Percentiles rank a stretch among this genome's conserved stretches.
These are phyloP conservation scores for Ophiostoma himal-ulmi DNA, from an alignment of 2,329 filamentous ascomycete species.

Conservation along the genomic window DNA sequence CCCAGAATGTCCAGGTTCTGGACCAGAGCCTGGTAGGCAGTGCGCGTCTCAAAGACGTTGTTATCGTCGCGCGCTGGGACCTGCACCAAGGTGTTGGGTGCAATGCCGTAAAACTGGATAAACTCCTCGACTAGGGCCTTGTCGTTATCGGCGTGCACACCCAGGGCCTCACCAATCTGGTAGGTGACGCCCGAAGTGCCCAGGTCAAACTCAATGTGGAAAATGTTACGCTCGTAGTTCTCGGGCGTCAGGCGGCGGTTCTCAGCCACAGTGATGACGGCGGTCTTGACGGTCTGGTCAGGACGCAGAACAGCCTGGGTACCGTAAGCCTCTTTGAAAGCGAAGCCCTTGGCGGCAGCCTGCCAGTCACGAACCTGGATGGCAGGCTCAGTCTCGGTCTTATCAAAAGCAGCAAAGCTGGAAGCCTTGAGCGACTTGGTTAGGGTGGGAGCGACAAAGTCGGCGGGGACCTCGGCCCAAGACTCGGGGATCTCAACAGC, in stretches of 20 bases:
- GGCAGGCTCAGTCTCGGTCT: slow-evolving; percentile 64
- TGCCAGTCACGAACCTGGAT: slow-evolving; percentile 69
- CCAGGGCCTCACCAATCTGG: slow-evolving; percentile 93
- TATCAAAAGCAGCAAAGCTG: slow-evolving; percentile 77
- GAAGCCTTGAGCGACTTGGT: slow-evolving; percentile 63
- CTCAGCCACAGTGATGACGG: slow-evolving; percentile 85
- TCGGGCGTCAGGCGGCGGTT: slow-evolving; percentile 83
- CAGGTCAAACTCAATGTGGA: slow-evolving; percentile 98
- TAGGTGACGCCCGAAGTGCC: slow-evolving; percentile 87
- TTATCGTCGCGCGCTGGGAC: slow-evolving; percentile 78
- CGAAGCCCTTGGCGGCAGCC: slow-evolving; percentile 75
- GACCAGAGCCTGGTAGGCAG: slow-evolving; percentile 81
- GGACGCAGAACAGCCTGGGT: slow-evolving; percentile 71
- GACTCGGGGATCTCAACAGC: slow-evolving; percentile 68
- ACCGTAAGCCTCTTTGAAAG: slow-evolving; percentile 90
- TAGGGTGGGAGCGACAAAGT: slow-evolving; percentile 48
- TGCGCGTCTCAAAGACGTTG: slow-evolving; percentile 73
- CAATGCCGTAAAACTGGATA: slow-evolving; percentile 82
- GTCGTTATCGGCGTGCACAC: slow-evolving; percentile 94
- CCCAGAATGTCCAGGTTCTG: slow-evolving; percentile 97
- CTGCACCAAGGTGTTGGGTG: slow-evolving; percentile 79
- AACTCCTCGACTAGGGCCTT: slow-evolving; percentile 71
- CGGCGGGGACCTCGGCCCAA: slow-evolving; percentile 69
- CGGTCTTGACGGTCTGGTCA: slow-evolving; percentile 79
- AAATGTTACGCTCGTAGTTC: slow-evolving; percentile 96